phyloP scores from a whole-genome alignment of 1,284 basidiomycete species.

The Wolfiporia cocos region DNA sequence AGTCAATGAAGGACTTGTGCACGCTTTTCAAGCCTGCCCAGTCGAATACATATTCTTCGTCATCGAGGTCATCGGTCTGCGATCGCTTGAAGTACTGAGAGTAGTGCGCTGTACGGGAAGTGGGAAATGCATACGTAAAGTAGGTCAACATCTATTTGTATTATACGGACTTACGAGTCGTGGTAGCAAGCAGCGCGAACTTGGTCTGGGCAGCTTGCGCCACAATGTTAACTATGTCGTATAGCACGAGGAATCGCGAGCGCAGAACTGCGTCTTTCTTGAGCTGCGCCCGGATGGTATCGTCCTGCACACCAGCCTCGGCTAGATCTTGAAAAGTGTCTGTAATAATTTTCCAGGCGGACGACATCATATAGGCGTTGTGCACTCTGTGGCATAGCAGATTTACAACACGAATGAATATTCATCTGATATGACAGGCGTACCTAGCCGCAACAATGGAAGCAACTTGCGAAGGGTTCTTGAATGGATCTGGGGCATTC shows the following conservation, averaged over 20 bases:
- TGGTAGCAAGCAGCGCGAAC: slow-evolving; percentile 59
- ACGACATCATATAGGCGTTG: slow-evolving; percentile 70
- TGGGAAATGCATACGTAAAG: no score
- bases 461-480: slow-evolving; percentile 44
- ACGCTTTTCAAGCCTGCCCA: slow-evolving; percentile 50
- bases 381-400: slow-evolving; percentile 47
- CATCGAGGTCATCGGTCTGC: slow-evolving; percentile 32
- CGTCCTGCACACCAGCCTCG: slow-evolving; percentile 45
- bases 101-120: slow-evolving; percentile 67
- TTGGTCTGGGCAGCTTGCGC: slow-evolving; percentile 53
- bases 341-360: slow-evolving; percentile 65
- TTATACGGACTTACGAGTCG: slow-evolving; percentile 48
- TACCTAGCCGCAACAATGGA: slow-evolving; percentile 55
- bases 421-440: no score
- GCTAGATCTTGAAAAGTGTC: slow-evolving; percentile 48
- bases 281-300: slow-evolving; percentile 44
- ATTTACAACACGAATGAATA: background rate
- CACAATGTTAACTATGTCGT: slow-evolving; percentile 52
- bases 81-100: slow-evolving; percentile 54
- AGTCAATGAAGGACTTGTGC: slow-evolving; percentile 71
- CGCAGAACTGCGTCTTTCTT: slow-evolving; percentile 43
- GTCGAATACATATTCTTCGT: slow-evolving; percentile 52
- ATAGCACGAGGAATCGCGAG: slow-evolving; percentile 54
- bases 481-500: slow-evolving; percentile 26
- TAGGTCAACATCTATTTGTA: no score